Base-by-base conservation (phyloP, 2,329 filamentous ascomycete genomes). In the Pseudogymnoascus sp. region DNA sequence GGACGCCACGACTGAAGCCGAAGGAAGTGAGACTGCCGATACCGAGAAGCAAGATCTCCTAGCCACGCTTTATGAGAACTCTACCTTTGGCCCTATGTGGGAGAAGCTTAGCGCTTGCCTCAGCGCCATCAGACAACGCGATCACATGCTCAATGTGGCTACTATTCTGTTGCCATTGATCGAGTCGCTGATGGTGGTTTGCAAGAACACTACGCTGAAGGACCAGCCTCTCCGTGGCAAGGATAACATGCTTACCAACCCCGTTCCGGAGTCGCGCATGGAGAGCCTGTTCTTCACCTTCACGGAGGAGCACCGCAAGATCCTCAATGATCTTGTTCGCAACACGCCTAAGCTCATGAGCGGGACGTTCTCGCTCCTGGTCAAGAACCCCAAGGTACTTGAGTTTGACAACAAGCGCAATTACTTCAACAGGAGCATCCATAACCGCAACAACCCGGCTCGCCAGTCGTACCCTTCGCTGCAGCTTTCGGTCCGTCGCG, bases 361-460 rank as follows among this genome's bases (percentile, higher is more conserved):
- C 64, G 95, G 95, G 62, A 97, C 93, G 2, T 97, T 99, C 77
- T 93, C 93, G 10, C 82, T 99, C 14, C 79, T 99, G 59, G 95
- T 97, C 67, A 97, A 96, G 81, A 99, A 99, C 73, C 96, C 95
- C 25, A 99, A 97, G 82, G 96, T 99, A 3, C 81, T 99, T 11
- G 95, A 99, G 73, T 99, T 99, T 72, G 95, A 99, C 78, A 99
- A 99, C 80, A 99, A 99, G 81, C 92, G 95, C 71, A 97, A 96
- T 78, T 99, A 96, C 82, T 99, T 99, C 81, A 97, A 87, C 74
- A 89, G 95, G 66, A 93, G 91, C 71, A 88, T 99, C 10, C 95
- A 99, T 75, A 85, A 84, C 53, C 85, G 89, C 60, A 83, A 83
- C 62, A 84, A 84, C 62, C 87, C 91, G 70, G 83, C 82, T 65